Percentiles rank a stretch among this genome's conserved stretches.
These are phyloP conservation scores for Gliomastix tumulicola DNA, from an alignment of 2,329 filamentous ascomycete genomes.

Conservation along the genomic window DNA sequence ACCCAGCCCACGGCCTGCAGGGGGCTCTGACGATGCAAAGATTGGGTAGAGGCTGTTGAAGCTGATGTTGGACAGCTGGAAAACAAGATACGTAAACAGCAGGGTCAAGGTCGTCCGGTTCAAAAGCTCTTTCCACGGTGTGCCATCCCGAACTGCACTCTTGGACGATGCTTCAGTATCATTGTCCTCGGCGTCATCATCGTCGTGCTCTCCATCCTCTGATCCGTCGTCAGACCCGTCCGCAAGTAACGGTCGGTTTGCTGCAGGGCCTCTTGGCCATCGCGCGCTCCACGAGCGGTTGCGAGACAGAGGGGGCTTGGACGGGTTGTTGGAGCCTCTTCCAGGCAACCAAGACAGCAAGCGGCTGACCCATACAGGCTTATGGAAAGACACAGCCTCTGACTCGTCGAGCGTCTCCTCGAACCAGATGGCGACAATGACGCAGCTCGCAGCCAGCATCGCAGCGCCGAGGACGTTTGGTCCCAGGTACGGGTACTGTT, in stretches of 20 bases:
- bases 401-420: constrained; percentile 61
- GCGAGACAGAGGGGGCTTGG: constrained; percentile 10
- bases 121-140: constrained; percentile 51
- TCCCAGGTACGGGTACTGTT: constrained; percentile 71
- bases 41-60: constrained; percentile 96
- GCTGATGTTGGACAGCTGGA: constrained; percentile 88
- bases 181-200: constrained; percentile 9
- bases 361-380: constrained; percentile 14
- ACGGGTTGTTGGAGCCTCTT: background rate
- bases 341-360: constrained; percentile 20
- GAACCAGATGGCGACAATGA: constrained; percentile 71
- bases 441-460: constrained; percentile 64
- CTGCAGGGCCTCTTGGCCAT: constrained; percentile 20
- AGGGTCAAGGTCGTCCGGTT: constrained; percentile 79
- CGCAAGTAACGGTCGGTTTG: constrained; percentile 19
- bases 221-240: constrained; percentile 15
- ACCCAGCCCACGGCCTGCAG: constrained; percentile 68
- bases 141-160: constrained; percentile 17
- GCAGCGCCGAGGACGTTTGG: constrained; percentile 76
- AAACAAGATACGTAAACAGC: constrained; percentile 81
- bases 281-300: constrained; percentile 27
- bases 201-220: constrained; percentile 12
- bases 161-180: constrained; percentile 6
- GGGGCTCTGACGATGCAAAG: constrained; percentile 69
- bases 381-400: constrained; percentile 10